Percentiles rank a stretch among this genome's conserved stretches.
phyloP scores from a whole-genome alignment of 768 basidiomycete genomes.

The Amanita phalloides region DNA sequence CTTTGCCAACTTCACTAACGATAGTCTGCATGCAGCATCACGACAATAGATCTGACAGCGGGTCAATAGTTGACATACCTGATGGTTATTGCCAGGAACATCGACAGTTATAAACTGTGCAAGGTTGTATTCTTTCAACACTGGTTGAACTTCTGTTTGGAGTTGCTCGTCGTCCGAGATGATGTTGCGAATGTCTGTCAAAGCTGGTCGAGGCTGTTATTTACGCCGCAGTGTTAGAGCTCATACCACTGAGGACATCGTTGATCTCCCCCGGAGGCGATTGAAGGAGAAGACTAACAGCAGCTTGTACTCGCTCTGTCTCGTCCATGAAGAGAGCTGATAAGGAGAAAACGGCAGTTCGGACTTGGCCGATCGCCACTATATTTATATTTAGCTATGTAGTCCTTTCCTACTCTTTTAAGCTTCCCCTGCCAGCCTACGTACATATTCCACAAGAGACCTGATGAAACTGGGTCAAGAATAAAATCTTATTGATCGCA shows the following conservation, averaged over 20 bases:
- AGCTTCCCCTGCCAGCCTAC: slow-evolving; percentile 16
- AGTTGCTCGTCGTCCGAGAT: slow-evolving; percentile 81
- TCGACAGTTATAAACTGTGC: slow-evolving; percentile 83
- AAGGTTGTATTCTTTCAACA: slow-evolving; percentile 76
- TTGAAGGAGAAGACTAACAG: slow-evolving; percentile 74
- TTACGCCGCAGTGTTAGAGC: not conserved
- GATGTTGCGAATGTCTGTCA: slow-evolving; percentile 79
- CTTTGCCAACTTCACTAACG: slow-evolving; percentile 61
- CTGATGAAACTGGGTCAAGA: slow-evolving; percentile 13
- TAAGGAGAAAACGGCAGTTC: not conserved
- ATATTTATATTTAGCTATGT: not conserved
- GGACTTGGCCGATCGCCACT: slow-evolving; percentile 1
- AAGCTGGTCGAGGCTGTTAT: slow-evolving; percentile 7
- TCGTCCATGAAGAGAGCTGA: slow-evolving; percentile 29
- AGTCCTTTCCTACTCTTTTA: not conserved
- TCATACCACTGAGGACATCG: slow-evolving; percentile 81
- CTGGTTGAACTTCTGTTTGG: slow-evolving; percentile 66
- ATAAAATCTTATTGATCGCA: not conserved
- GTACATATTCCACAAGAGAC: slow-evolving; percentile 30
- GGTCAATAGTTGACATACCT: slow-evolving; percentile 35
- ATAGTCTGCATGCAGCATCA: slow-evolving; percentile 47
- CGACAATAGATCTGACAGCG: slow-evolving; percentile 9
- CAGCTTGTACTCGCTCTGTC: slow-evolving; percentile 57
- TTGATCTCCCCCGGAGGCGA: slow-evolving; percentile 95
- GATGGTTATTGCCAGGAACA: slow-evolving; percentile 66